Percentiles rank a stretch among this genome's conserved stretches.
phyloP scores from a whole-genome alignment of 805 yeast genomes.

The Spathaspora girioi region DNA sequence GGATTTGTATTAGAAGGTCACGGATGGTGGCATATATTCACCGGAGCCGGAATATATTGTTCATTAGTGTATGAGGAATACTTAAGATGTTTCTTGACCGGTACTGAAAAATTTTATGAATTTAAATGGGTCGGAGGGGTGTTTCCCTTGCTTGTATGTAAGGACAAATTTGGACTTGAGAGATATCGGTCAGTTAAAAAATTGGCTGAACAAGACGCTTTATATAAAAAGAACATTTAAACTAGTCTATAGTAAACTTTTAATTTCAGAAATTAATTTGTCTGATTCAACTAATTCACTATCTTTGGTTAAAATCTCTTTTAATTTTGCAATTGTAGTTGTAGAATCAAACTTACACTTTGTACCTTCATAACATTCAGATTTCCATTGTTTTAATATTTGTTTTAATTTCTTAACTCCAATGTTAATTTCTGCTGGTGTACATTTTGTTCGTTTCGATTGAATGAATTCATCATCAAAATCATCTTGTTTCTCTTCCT shows the following conservation, averaged over 20 bases:
- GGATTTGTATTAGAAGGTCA: constrained; percentile 89
- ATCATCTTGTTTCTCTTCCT: constrained; percentile 42
- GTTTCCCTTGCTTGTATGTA: constrained; percentile 47
- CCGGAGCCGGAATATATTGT: constrained; percentile 84
- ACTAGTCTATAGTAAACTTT: constrained; percentile 29
- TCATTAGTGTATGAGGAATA: constrained; percentile 79
- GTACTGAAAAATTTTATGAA: constrained; percentile 51
- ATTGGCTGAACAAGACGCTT: constrained; percentile 13
- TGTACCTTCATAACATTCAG: constrained; percentile 40
- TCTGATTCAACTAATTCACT: constrained; percentile 18
- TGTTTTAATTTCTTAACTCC: constrained; percentile 51
- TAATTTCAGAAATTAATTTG: constrained; percentile 45
- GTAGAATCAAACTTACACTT: constrained; percentile 31
- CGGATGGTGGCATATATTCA: constrained; percentile 95
- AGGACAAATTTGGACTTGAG: constrained; percentile 23
- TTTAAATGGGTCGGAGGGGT: constrained; percentile 54
- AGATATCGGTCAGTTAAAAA: constrained; percentile 13
- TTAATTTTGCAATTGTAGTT: constrained; percentile 20
- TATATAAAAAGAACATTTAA: constrained; percentile 2
- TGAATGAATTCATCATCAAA: constrained; percentile 35
- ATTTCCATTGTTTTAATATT: constrained; percentile 55
- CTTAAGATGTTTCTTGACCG: constrained; percentile 62
- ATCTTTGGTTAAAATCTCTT: constrained; percentile 13
- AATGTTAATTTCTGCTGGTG: constrained; percentile 45
- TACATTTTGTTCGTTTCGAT: constrained; percentile 49